Base-by-base conservation (phyloP, 2,329 filamentous ascomycete genomes). In the Blastomyces gilchristii region DNA sequence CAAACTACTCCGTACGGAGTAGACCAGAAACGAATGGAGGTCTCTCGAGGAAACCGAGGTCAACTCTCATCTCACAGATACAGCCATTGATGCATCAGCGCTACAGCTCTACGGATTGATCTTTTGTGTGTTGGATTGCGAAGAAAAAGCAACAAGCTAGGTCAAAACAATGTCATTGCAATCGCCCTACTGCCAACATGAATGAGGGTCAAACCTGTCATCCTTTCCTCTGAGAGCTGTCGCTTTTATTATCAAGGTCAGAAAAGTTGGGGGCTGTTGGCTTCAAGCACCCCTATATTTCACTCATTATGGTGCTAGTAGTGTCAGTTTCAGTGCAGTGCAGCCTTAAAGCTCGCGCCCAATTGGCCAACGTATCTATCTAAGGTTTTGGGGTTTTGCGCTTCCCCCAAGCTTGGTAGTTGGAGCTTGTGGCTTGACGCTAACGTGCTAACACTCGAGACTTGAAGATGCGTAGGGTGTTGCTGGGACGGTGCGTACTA, bases 361-460 rank as follows among this genome's bases (percentile, higher is more conserved):
- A 34, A 59, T 59, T 49, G 43, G 41, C 18, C 12, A 8, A 56
- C 9, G 12, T 28, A n/a, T 34, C 31, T 49, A 14, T 7, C 9
- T 22, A 0, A 18, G 31, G 25, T 18, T 59, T 59, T 47, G 31
- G 41, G 4, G 25, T 39, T 39, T 11, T 54, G 52, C 39, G 57
- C 25, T 22, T 45, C 31, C 14, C 57, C 39, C 57, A 58, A 58
- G 47, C 16, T 58, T 47, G 57, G 57, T 16, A 14, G 57, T 49
- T 59, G 57, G 57, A 34, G 57, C 7, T 59, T 57, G 31, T 57
- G 54, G 54, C 54, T 56, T 57, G n/a, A 57, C 34, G 37, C 54
- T 22, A 57, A 57, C 43, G 34, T 28, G 41, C 34, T 57, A n/a
- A 37, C 18, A 11, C 12, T 39, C 37, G 41, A 25, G 16, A 7